phyloP scores from a whole-genome alignment of 2,329 filamentous ascomycete genomes.

The Curvularia sp. region DNA sequence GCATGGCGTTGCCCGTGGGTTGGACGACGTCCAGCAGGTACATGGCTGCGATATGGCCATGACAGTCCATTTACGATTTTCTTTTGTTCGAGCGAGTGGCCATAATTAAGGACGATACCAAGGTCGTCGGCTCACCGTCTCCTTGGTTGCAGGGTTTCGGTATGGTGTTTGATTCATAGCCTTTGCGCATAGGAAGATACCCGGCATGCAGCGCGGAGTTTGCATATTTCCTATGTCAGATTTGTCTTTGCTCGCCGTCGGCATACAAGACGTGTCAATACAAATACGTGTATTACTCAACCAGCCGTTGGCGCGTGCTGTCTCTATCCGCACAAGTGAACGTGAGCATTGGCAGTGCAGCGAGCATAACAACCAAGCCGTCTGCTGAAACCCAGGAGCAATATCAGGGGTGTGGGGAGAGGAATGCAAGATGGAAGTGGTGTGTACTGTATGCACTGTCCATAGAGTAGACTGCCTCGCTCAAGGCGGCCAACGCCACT shows the following conservation, averaged over 20 bases:
- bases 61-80: conserved; percentile 7
- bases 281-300: not conserved
- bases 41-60: not conserved
- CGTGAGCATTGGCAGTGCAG: not conserved
- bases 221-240: conserved; percentile 3
- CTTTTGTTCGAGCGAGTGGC: conserved; percentile 8
- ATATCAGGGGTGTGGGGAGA: not conserved
- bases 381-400: not conserved
- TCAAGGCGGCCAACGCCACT: conserved; percentile 5
- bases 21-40: not conserved
- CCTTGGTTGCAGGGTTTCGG: conserved; percentile 16
- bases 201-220: conserved; percentile 19
- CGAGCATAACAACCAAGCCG: not conserved
- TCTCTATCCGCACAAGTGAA: not conserved
- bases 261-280: not conserved
- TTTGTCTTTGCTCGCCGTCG: not conserved
- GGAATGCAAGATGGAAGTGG: not conserved
- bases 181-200: conserved; percentile 19
- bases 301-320: not conserved
- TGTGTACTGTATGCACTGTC: conserved; percentile 1
- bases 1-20: not conserved
- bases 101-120: conserved; percentile 3
- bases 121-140: conserved; percentile 14
- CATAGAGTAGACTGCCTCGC: not conserved
- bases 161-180: conserved; percentile 11